Percentiles rank a stretch among this genome's conserved stretches.
These are phyloP conservation scores for Talaromyces adpressus DNA, from an alignment of 495 filamentous ascomycete genomes.

Conservation along the genomic window DNA sequence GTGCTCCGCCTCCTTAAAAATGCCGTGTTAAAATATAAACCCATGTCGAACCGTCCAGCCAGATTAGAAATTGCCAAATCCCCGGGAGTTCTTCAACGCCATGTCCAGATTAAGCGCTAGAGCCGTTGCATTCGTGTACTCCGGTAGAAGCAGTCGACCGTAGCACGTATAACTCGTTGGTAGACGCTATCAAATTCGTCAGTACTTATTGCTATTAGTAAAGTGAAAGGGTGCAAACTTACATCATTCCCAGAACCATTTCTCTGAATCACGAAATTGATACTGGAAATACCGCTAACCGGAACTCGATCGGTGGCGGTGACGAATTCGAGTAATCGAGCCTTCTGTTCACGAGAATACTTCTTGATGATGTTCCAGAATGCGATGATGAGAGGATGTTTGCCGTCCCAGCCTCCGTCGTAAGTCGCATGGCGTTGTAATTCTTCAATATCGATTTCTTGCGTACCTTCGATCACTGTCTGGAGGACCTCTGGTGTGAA, in stretches of 20 bases:
- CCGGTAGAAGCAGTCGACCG: conserved; percentile 74
- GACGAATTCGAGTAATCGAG: conserved; percentile 83
- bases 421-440: conserved; percentile 66
- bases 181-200: conserved; percentile 41
- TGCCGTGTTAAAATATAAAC: neutral
- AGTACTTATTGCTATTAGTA: neutral
- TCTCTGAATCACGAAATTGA: conserved; percentile 77
- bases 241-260: conserved; percentile 61
- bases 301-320: conserved; percentile 89
- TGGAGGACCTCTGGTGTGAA: conserved; percentile 67
- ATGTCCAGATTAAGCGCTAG: conserved; percentile 66
- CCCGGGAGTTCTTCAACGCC: conserved; percentile 83
- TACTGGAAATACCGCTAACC: conserved; percentile 68
- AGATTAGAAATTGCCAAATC: conserved; percentile 59
- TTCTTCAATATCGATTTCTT: conserved; percentile 65
- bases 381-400: conserved; percentile 58
- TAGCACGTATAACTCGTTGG: conserved; percentile 88
- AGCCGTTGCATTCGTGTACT: conserved; percentile 63
- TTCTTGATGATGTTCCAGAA: conserved; percentile 76
- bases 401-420: conserved; percentile 65
- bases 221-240: conserved; percentile 13
- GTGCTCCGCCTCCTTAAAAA: neutral
- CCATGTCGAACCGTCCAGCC: neutral
- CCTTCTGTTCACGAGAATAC: conserved; percentile 58
- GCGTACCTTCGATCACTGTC: conserved; percentile 71